Evolutionary conservation across 2,329 filamentous ascomycete species (phyloP), one percentile per base, ranked within the genome.

Genomic region (Truncatella angustata): DNA sequence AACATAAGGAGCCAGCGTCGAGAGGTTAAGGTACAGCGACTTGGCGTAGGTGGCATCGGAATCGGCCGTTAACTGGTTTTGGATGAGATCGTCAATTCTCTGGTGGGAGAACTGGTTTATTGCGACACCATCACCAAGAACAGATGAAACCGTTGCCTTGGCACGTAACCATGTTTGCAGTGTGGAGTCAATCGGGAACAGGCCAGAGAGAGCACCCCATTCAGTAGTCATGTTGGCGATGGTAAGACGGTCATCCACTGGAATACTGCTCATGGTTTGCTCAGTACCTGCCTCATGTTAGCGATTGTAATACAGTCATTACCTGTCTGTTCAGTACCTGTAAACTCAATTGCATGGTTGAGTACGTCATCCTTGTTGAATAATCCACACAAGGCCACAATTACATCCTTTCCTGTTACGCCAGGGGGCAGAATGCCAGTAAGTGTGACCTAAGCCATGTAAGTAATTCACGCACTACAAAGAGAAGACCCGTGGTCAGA

Each of bases 331-430:
- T 90, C 84, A 0, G 86, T 85, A 11, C 92, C 93, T 0, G 84
- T 85, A 63, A 97, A 96, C 65, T 97, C 93, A 54, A 97, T 86
- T 4, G 85, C 85, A 65, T 96, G 91, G 72, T 97, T 97, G 12
- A 97, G 78, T 0, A 97, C 93, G 40, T 96, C 90, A 60, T n/a
- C n/a, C n/a, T n/a, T n/a, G 91, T 87, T 70, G 89, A 97, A 95
- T 0, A 96, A 72, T 1, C 88, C 90, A 60, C 90, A 95, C 1
- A 97, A 79, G 0, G 91, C 90, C 23, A 97, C 82, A 58, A 97
- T 97, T 11, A 96, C 88, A 68, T 97, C 94, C 70, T 99, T 97
- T 26, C 91, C 93, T 0, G 88, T 91, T 1, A 96, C 91, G 10
- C 92, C 92, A 1, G 75, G 73, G 0, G 90, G 92, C 5, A 96